Conservation (phyloP, 192 early-diverging fungal species). For the Umbelopsis ramanniana region DNA sequence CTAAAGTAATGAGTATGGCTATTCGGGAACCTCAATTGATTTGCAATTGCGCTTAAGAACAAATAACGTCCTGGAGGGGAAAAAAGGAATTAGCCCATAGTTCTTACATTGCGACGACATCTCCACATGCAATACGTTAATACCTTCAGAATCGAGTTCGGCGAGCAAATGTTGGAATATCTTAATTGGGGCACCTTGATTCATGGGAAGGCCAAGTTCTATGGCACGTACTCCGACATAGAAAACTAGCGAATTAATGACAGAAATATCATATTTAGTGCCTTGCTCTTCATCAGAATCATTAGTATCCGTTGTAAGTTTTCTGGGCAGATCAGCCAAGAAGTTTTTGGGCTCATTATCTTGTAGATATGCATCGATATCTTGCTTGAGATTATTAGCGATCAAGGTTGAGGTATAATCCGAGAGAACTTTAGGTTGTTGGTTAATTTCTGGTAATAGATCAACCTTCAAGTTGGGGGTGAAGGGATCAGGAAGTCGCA, state of each 20-base stretch:
- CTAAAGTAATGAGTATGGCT: slow-evolving; percentile 96
- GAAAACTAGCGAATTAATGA: slow-evolving; percentile 88
- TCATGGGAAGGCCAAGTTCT: slow-evolving; percentile 49
- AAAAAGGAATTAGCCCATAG: slow-evolving; percentile 6
- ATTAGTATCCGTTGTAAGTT: slow-evolving; percentile 49
- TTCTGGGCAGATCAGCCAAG: slow-evolving; percentile 57
- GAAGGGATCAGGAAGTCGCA: slow-evolving; percentile 97
- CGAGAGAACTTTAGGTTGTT: slow-evolving; percentile 85
- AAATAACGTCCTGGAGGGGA: slow-evolving; percentile 72
- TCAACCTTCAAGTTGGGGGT: slow-evolving; percentile 95
- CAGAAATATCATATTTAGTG: slow-evolving; percentile 74
- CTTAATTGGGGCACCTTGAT: slow-evolving; percentile 75
- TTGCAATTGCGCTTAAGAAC: slow-evolving; percentile 89
- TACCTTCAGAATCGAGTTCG: slow-evolving; percentile 79
- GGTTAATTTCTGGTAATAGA: slow-evolving; percentile 85
- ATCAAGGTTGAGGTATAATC: slow-evolving; percentile 74
- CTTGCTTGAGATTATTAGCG: slow-evolving; percentile 65
- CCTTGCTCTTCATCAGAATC: slow-evolving; percentile 41
- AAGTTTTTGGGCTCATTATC: slow-evolving; percentile 58
- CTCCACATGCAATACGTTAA: background rate
- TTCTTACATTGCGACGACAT: background rate
- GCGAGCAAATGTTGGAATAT: slow-evolving; percentile 81
- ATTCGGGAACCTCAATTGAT: slow-evolving; percentile 97
- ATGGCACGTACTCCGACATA: slow-evolving; percentile 87
- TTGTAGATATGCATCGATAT: slow-evolving; percentile 75